Evolutionary conservation across 164 flowering plant species (phyloP), one percentile per base, ranked within the genome.

Genomic region (Macadamia integrifolia): DNA sequence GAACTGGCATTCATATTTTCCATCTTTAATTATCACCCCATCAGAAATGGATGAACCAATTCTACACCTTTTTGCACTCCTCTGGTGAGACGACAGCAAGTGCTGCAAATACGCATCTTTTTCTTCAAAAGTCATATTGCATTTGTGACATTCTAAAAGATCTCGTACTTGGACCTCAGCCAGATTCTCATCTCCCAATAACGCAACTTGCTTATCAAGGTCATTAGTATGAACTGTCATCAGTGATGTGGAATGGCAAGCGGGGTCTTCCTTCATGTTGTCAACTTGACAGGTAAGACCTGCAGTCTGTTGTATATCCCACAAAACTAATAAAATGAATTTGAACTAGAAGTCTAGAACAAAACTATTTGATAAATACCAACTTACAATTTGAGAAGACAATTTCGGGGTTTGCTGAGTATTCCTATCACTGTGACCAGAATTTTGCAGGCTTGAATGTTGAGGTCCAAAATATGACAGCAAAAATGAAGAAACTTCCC

Each of bases 1-100:
- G 72, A 89, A 80, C 75, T 89, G 92, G 76, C 97, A 87, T 77
- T 87, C 89, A 75, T 66, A 88, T 69, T 85, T 87, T 58, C 92
- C 93, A 76, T 84, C 87, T 72, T 73, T 84, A 49, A 89, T 72
- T 65, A 89, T 84, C 49, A 89, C 89, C 57, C 92, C 93, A 71
- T 86, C 90, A 11, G 87, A 82, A 68, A 86, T 83, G 42, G 88
- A 77, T 66, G 88, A 75, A 70, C 92, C 85, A 76, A 84, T 75
- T 60, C 84, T 76, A 68, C 75, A 80, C 73, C 81, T 82, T 78
- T 82, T 84, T 23, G 86, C 78, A 63, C 83, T 84, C 77, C 77
- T 83, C 71, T 85, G 85, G 74, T 93, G 97, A 62, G 76, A 73
- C 49, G 86, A 75, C 44, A 86, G 67, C 59, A 91, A 79, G 67